Conservation (phyloP, 2,329 filamentous ascomycete genomes). For the Pseudogymnoascus sp. region DNA sequence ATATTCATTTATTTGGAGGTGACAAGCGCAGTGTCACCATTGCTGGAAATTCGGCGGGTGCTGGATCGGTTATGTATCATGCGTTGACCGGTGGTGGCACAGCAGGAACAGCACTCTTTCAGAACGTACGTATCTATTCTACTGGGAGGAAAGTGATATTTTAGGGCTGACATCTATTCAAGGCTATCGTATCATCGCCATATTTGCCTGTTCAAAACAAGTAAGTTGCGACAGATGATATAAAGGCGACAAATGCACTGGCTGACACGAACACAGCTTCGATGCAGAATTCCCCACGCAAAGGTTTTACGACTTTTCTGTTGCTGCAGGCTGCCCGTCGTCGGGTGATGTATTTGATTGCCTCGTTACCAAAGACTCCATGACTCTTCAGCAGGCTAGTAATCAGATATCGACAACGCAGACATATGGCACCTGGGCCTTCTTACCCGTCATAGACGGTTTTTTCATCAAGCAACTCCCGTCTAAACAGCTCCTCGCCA, state of each 20-base stretch:
- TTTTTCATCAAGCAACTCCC: constrained; percentile 25
- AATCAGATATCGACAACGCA: constrained; percentile 13
- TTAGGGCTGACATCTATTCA: too few relatives aligned
- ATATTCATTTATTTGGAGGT: constrained; percentile 47
- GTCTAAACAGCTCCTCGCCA: constrained; percentile 20
- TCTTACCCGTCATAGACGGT: constrained; percentile 30
- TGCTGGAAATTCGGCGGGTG: constrained; percentile 48
- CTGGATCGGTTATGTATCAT: constrained; percentile 40
- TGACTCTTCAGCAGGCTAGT: constrained; percentile 25
- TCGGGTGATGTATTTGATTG: constrained; percentile 16
- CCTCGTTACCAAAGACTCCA: constrained; percentile 17
- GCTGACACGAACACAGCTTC: too few relatives aligned
- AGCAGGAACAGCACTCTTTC: constrained; percentile 14
- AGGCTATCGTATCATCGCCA: constrained; percentile 32
- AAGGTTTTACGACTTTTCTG: constrained; percentile 36
- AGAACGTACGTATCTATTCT: constrained; percentile 13
- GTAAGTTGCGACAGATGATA: constrained; percentile 16
- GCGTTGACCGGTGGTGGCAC: constrained; percentile 24
- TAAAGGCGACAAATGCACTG: too few relatives aligned
- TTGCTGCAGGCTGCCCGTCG: constrained; percentile 30
- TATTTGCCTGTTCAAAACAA: constrained; percentile 44
- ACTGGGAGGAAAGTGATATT: too few relatives aligned
- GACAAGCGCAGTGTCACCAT: constrained; percentile 44
- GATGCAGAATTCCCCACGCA: constrained; percentile 30
- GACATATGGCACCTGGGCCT: constrained; percentile 18